Percentiles rank a stretch among this genome's conserved stretches.
Evolutionary conservation across 2,329 filamentous ascomycete genomes (phyloP).

Genomic region (Aspergillus puulaauensis): DNA sequence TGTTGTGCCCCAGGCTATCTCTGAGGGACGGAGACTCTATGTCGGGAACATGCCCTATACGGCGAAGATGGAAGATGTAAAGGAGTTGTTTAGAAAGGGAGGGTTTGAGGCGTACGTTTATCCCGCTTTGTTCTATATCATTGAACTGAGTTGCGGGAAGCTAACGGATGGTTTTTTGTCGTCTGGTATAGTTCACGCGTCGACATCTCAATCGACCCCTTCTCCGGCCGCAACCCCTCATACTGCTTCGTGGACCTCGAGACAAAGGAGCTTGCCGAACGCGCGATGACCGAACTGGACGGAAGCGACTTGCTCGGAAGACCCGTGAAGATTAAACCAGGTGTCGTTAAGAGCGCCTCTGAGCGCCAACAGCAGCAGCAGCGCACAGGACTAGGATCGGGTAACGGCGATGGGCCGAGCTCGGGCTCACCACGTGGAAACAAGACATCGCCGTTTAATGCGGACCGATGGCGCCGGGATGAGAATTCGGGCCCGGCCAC

Average conservation of each 20-base stretch:
- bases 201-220: constrained; percentile 68
- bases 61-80: constrained; percentile 53
- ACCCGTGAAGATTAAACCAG: constrained; percentile 63
- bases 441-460: constrained; percentile 25
- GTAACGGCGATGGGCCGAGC: not conserved
- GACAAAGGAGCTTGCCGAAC: constrained; percentile 56
- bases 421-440: constrained; percentile 20
- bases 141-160: not conserved
- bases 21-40: constrained; percentile 49
- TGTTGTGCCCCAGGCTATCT: constrained; percentile 35
- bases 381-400: not conserved
- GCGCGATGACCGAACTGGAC: constrained; percentile 58
- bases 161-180: not conserved
- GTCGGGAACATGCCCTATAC: constrained; percentile 57
- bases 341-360: constrained; percentile 53
- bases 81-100: constrained; percentile 47
- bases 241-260: constrained; percentile 73
- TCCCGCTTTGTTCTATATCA: not conserved
- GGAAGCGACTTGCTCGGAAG: constrained; percentile 58
- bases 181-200: constrained; percentile 51
- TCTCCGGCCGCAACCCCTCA: constrained; percentile 67
- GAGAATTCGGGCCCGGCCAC: constrained; percentile 37
- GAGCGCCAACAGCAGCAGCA: constrained; percentile 27
- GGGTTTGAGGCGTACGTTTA: constrained; percentile 35
- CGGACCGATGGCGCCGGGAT: constrained; percentile 46